Base-by-base conservation (phyloP, 2,329 filamentous ascomycete genomes). In the Pseudogymnoascus sp. region DNA sequence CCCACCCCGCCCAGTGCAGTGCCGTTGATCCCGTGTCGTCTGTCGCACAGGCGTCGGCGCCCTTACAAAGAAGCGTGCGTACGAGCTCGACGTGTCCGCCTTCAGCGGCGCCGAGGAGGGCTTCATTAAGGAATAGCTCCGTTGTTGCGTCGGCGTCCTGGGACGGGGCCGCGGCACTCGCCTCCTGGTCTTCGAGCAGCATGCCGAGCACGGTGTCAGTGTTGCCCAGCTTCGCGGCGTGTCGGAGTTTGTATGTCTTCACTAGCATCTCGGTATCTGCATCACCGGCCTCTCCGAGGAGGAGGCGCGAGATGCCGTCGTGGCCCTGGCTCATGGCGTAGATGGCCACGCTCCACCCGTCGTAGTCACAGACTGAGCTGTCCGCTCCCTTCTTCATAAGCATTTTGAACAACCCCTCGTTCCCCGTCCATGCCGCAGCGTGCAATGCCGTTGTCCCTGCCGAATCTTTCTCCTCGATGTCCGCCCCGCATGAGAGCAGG, bases 291-390 rank as follows among this genome's bases (percentile, higher is more conserved):
- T 30, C 41, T 4, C 41, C 41, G 23, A 48, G 3, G 23, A 48
- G 41, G 2, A 48, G 41, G 41, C 41, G 41, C n/a, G 41, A 18
- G 41, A 48, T 48, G 23, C 41, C 41, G 23, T 48, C 41, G 41
- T 48, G 41, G 23, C 41, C 41, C n/a, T 48, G 41, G 23, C 41
- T 48, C 41, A 48, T 48, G 5, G 41, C 41, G 8, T 48, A 48
- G 23, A 48, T 48, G n/a, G 41, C 41, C n/a, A 48, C 41, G n/a
- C 41, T 48, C 41, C 41, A 48, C 2, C 41, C 41, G n/a, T 48
- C 41, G n/a, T 48, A 48, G n/a, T 48, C 41, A 12, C 41, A 48
- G 2, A 30, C 41, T 48, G 41, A 48, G n/a, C 23, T 48, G n/a
- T 48, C 41, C 2, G 41, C 41, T 7, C 41, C 41, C 23, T 48